phyloP scores from a whole-genome alignment of 345 rosid genomes.

The Toxicodendron radicans region DNA sequence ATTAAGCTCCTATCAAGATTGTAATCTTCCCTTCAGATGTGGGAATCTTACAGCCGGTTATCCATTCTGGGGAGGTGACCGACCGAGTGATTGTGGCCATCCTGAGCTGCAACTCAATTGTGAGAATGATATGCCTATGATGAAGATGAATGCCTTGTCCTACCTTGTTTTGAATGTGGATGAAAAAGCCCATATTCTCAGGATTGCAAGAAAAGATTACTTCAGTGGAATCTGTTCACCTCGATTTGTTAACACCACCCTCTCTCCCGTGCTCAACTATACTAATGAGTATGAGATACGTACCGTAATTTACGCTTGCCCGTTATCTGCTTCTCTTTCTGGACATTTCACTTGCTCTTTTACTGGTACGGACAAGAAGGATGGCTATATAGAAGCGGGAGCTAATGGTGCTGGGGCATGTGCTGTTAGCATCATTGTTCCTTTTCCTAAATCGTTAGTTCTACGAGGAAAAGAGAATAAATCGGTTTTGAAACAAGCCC shows the following conservation, averaged over 20 bases:
- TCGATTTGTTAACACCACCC: conserved; percentile 21
- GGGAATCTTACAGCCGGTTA: not conserved
- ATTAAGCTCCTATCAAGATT: not conserved
- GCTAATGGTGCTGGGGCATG: not conserved
- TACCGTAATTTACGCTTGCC: conserved; percentile 26
- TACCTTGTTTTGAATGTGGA: conserved; percentile 19
- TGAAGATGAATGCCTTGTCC: not conserved
- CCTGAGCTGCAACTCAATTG: conserved; percentile 30
- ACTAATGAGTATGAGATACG: conserved; percentile 4
- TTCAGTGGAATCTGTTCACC: conserved; percentile 19
- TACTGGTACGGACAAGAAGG: not conserved
- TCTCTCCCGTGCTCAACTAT: conserved; percentile 7
- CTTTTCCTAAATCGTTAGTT: not conserved
- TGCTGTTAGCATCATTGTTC: conserved; percentile 17
- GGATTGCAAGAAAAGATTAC: conserved; percentile 23
- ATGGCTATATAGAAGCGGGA: not conserved
- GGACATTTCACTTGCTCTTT: conserved; percentile 8
- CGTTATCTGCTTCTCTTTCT: rapidly evolving
- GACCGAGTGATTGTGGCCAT: conserved; percentile 25
- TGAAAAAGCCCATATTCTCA: not conserved
- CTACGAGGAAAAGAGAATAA: too few species aligned
- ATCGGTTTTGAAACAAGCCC: not conserved
- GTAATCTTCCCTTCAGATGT: not conserved
- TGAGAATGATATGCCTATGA: not conserved
- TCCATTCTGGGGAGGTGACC: not conserved